These are phyloP conservation scores for Candida boleticola DNA, from an alignment of 805 yeast genomes.

Conservation along the genomic window DNA sequence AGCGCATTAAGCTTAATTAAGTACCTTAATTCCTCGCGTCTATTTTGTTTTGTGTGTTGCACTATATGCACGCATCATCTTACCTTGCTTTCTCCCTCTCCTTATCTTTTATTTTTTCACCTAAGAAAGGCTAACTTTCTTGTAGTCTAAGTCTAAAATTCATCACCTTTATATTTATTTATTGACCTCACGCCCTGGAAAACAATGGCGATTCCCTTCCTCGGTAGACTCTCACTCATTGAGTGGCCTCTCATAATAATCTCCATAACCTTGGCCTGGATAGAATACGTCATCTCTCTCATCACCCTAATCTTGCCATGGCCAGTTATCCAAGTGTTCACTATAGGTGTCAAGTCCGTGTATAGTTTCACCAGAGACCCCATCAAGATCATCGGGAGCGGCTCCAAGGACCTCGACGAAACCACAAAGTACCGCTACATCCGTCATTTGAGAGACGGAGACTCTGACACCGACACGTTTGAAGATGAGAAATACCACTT, in stretches of 20 bases:
- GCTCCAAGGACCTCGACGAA: slow-evolving; percentile 4
- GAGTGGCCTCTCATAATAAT: slow-evolving; percentile 50
- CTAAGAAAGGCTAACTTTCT: no score
- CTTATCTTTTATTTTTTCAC: no score
- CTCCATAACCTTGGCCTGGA: slow-evolving; percentile 47
- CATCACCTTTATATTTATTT: no score
- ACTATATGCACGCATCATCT: no score
- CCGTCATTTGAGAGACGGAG: background rate
- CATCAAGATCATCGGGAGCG: slow-evolving; percentile 16
- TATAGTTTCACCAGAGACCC: slow-evolving; percentile 29
- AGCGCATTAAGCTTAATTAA: no score
- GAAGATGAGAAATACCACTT: slow-evolving; percentile 21
- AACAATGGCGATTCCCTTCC: slow-evolving; percentile 37
- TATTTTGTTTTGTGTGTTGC: no score
- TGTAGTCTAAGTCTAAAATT: no score
- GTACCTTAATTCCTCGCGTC: no score
- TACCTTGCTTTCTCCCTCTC: background rate
- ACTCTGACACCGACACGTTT: slow-evolving; percentile 13
- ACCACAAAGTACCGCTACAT: slow-evolving; percentile 22
- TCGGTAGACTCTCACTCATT: slow-evolving; percentile 44
- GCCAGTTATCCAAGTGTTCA: slow-evolving; percentile 34
- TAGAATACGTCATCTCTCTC: slow-evolving; percentile 45
- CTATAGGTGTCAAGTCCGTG: slow-evolving; percentile 24
- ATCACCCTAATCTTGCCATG: slow-evolving; percentile 48
- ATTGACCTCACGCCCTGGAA: no score